A percentile compares a stretch with the other conserved stretches of the same genome.
Evolutionary conservation across 2,329 filamentous ascomycete species (phyloP).

Genomic region (Escovopsis weberi): DNA sequence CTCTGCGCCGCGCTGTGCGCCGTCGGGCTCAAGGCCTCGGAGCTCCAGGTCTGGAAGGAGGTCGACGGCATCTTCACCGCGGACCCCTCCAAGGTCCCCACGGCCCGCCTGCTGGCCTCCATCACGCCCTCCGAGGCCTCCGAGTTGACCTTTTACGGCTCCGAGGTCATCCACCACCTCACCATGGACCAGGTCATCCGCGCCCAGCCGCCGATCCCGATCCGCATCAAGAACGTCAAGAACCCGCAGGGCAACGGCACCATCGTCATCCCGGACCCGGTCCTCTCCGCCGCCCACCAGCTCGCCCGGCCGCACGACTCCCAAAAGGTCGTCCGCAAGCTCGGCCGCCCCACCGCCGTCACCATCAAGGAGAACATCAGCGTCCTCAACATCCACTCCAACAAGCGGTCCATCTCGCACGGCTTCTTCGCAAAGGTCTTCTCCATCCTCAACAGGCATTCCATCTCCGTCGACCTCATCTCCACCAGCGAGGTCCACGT

Average conservation of each 20-base stretch:
- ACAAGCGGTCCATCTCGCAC: slow-evolving; percentile 90
- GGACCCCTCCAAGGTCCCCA: slow-evolving; percentile 83
- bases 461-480: slow-evolving; percentile 88
- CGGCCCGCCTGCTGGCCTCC: slow-evolving; percentile 70
- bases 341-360: slow-evolving; percentile 72
- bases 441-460: slow-evolving; percentile 71
- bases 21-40: slow-evolving; percentile 71
- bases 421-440: slow-evolving; percentile 94
- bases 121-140: slow-evolving; percentile 93
- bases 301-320: slow-evolving; percentile 37
- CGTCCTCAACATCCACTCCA: slow-evolving; percentile 95
- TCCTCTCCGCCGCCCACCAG: slow-evolving; percentile 39
- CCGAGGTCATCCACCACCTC: slow-evolving; percentile 95
- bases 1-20: slow-evolving; percentile 85
- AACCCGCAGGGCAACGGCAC: slow-evolving; percentile 69
- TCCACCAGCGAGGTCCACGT: slow-evolving; percentile 95
- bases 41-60: slow-evolving; percentile 98
- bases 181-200: slow-evolving; percentile 96
- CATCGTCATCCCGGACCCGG: slow-evolving; percentile 64
- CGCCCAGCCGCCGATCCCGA: slow-evolving; percentile 62
- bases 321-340: slow-evolving; percentile 25
- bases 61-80: slow-evolving; percentile 85
- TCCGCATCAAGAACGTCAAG: slow-evolving; percentile 86
- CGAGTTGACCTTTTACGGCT: slow-evolving; percentile 86
- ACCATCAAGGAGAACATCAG: slow-evolving; percentile 97